Percentiles rank a stretch among this genome's conserved stretches.
Conservation (phyloP, 331 rosid genomes). For the Quercus lobata region DNA sequence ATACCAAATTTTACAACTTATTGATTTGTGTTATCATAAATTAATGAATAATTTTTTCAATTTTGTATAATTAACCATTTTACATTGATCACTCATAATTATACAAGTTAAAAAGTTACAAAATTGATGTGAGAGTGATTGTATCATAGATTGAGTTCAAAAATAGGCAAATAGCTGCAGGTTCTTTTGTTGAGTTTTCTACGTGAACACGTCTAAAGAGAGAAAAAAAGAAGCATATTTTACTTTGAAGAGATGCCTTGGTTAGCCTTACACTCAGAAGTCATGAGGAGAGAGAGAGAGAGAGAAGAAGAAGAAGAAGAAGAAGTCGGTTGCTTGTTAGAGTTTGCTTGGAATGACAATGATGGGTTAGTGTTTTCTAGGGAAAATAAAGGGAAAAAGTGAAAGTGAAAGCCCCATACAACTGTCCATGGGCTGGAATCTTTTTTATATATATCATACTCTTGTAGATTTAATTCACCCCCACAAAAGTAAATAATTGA, state of each 20-base stretch:
- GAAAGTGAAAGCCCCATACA: background rate
- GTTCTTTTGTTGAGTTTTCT: conserved; percentile 3
- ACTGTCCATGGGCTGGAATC: conserved; percentile 8
- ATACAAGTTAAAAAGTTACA: too few relatives aligned
- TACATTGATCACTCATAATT: fast-evolving
- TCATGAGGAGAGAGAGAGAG: background rate
- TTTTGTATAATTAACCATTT: too few relatives aligned
- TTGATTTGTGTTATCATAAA: too few relatives aligned
- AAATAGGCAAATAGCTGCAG: background rate
- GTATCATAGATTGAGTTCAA: too few relatives aligned
- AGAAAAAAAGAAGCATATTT: background rate
- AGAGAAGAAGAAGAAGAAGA: background rate
- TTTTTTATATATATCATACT: too few relatives aligned
- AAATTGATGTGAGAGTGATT: too few relatives aligned
- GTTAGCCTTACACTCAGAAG: background rate
- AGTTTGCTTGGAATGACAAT: conserved; percentile 22
- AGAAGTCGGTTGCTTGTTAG: conserved; percentile 33
- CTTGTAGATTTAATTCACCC: too few relatives aligned
- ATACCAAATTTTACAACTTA: too few relatives aligned
- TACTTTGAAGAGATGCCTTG: background rate
- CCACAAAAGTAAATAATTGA: background rate
- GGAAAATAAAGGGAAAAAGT: background rate
- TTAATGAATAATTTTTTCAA: too few relatives aligned
- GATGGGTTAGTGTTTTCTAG: conserved; percentile 10
- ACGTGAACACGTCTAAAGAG: background rate